These are phyloP conservation scores for Chrysanthemum seticuspe DNA, from an alignment of 129 eudicot genomes.

Conservation along the genomic window DNA sequence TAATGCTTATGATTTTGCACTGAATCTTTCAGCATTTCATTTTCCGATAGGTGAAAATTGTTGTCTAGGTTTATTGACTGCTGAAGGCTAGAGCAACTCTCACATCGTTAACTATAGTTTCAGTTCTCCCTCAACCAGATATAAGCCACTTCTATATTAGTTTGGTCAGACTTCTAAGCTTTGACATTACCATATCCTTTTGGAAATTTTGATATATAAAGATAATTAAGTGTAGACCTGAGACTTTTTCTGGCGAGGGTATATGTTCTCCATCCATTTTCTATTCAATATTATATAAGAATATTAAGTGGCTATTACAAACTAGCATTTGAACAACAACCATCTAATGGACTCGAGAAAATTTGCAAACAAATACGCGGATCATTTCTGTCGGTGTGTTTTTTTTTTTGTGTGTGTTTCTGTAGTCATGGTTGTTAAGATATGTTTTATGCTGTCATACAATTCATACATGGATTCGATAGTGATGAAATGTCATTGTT, in stretches of 20 bases:
- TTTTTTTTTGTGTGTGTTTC: neutral
- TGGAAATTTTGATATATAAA: neutral
- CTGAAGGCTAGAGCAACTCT: neutral
- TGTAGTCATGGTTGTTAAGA: neutral
- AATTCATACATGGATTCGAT: too few species aligned
- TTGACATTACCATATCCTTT: neutral
- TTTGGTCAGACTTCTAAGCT: neutral
- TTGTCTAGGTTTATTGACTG: neutral
- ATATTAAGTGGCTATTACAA: constrained; percentile 10
- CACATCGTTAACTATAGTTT: neutral
- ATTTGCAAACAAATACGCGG: neutral
- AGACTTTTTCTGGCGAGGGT: neutral
- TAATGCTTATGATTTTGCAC: constrained; percentile 17
- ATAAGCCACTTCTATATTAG: neutral
- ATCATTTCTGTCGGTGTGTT: neutral
- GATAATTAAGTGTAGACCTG: neutral
- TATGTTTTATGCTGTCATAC: constrained; percentile 8
- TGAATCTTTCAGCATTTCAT: neutral
- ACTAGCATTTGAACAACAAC: neutral
- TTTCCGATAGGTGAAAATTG: neutral
- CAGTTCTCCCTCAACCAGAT: neutral
- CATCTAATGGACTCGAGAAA: neutral
- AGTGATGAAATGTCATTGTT: neutral
- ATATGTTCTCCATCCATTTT: neutral
- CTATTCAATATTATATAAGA: neutral